A percentile compares a stretch with the other conserved stretches of the same genome.
Conservation (phyloP, 208 protist genomes). For the Borovskyia barvae region DNA sequence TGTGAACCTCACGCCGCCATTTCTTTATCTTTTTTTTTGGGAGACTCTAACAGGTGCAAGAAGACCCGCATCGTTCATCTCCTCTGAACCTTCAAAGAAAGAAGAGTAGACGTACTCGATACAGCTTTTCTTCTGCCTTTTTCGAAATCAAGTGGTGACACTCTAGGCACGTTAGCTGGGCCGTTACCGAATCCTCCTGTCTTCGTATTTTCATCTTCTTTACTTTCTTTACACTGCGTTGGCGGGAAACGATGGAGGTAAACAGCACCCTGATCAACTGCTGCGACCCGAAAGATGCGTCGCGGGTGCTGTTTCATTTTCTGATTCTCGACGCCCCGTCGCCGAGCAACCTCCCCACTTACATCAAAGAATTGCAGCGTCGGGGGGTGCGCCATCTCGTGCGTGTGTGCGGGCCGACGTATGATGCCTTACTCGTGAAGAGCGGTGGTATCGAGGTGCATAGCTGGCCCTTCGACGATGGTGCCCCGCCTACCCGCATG, state of each 20-base stretch:
- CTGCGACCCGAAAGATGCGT: conserved; percentile 38
- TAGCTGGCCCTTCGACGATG: conserved; percentile 91
- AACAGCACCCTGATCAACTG: conserved; percentile 86
- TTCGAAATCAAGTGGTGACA: too few relatives aligned
- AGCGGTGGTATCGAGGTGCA: conserved; percentile 74
- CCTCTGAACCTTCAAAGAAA: too few relatives aligned
- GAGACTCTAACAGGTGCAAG: too few relatives aligned
- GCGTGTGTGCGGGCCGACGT: conserved; percentile 86
- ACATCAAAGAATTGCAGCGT: conserved; percentile 86
- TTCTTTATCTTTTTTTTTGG: too few relatives aligned
- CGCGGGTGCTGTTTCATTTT: conserved; percentile 62
- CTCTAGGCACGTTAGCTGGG: too few relatives aligned
- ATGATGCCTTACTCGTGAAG: conserved; percentile 64
- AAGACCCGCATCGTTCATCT: too few relatives aligned
- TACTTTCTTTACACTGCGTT: conserved; percentile 10
- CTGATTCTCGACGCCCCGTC: conserved; percentile 87
- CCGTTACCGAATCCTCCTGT: too few relatives aligned
- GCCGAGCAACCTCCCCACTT: conserved; percentile 85
- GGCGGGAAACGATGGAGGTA: conserved; percentile 53
- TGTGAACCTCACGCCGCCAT: too few relatives aligned
- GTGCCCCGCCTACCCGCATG: conserved; percentile 73
- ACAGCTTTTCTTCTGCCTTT: too few relatives aligned
- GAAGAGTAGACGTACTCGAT: too few relatives aligned
- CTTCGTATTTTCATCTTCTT: too few relatives aligned
- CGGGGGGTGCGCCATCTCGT: conserved; percentile 79